Base-by-base conservation (phyloP, 495 filamentous ascomycete species). In the Penicillium cataractarum region DNA sequence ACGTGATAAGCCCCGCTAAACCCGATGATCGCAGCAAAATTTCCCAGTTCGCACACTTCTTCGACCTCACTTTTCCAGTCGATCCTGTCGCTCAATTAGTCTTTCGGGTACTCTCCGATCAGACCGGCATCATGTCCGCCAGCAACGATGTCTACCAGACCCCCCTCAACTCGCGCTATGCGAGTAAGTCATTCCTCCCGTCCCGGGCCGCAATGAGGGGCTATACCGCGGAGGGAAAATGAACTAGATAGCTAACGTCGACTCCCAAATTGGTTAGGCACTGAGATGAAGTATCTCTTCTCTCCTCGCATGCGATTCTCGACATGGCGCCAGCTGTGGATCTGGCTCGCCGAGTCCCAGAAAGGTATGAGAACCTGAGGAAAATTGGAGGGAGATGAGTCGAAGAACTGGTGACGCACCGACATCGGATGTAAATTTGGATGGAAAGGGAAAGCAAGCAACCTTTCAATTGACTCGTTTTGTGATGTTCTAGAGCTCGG, bases 341-440 rank as follows among this genome's bases (percentile, higher is more conserved):
- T 92, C 29, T 90, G 85, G 82, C 87, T 96, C 13, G 92, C 92
- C n/a, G 88, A 93, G 80, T 83, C 85, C 27, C 86, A 96, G 77
- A 87, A 89, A 75, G 88, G 91, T 80, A 75, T 65, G 63, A 58
- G 6, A 56, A 63, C 31, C 12, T n/a, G n/a, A 26, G 37, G 32
- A 50, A 51, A 22, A 40, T 33, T 35, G 55, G 54, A 12, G 35
- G 40, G 35, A 24, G 35, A 24, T 56, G 37, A 40, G 35, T 42
- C 5, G 24, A 42, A 32, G 13, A 1, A 37, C 26, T 3, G 33
- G 22, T 6, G 26, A 44, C 44, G 40, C 31, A 54, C 63, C 67
- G 64, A 70, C 46, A 65, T 65, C 61, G 61, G 61, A 51, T 46
- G 42, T 63, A 52, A 57, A 12, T 37, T 26, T 35, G 57, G 40